A percentile compares a stretch with the other conserved stretches of the same genome.
phyloP scores from a whole-genome alignment of 805 yeast genomes.

The Teunomyces stri region DNA sequence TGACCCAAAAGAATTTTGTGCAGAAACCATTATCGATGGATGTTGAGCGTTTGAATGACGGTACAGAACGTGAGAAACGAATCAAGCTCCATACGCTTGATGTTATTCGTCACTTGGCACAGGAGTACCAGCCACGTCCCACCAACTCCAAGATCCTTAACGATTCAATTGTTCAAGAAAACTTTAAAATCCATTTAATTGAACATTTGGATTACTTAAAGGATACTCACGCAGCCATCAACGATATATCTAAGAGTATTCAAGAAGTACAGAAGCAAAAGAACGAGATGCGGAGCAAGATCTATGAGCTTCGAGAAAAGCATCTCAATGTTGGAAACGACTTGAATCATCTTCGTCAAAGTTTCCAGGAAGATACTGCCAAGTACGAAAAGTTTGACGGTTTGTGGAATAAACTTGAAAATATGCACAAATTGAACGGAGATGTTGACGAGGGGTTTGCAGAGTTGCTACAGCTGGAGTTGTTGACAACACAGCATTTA shows the following conservation, averaged over 20 bases:
- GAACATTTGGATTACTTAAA: constrained; percentile 27
- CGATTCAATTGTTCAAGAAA: constrained; percentile 24
- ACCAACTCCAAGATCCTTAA: constrained; percentile 9
- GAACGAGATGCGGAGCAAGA: constrained; percentile 27
- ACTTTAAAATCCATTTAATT: constrained; percentile 29
- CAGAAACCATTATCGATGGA: constrained; percentile 31
- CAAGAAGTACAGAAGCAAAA: constrained; percentile 29
- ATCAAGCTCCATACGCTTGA: constrained; percentile 33
- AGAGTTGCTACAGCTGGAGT: constrained; percentile 6
- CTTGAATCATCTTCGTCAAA: constrained; percentile 24
- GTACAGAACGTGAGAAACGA: constrained; percentile 21
- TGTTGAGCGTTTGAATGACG: constrained; percentile 25
- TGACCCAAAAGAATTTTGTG: constrained; percentile 13
- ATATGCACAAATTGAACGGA: constrained; percentile 2
- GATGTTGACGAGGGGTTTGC: constrained; percentile 4
- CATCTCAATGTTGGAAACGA: constrained; percentile 34
- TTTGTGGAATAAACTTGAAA: constrained; percentile 12
- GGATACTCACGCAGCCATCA: constrained; percentile 35
- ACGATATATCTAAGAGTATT: constrained; percentile 30
- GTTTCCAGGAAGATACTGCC: constrained; percentile 12
- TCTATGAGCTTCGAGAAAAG: constrained; percentile 26
- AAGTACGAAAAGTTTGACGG: constrained; percentile 15
- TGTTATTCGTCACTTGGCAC: constrained; percentile 33
- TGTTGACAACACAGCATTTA: constrained; percentile 12
- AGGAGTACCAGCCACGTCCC: constrained; percentile 23